Conservation (phyloP, 129 eudicot genomes). For the Pseudognaphalium luteoalbum region DNA sequence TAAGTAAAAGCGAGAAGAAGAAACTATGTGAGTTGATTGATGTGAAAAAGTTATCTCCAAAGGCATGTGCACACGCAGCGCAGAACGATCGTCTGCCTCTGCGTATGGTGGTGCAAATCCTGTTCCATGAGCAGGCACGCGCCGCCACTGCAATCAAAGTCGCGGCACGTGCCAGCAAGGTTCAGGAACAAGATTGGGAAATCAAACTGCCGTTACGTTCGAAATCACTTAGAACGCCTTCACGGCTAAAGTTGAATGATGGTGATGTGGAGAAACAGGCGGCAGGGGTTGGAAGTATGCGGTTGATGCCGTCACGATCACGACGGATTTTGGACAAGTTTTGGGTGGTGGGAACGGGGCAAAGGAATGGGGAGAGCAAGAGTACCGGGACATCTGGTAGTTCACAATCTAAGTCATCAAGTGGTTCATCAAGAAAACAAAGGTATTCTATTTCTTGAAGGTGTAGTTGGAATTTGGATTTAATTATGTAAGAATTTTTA, state of each 20-base stretch:
- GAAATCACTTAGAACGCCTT: slow-evolving; percentile 52
- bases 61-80: slow-evolving; percentile 79
- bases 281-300: slow-evolving; percentile 40
- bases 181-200: slow-evolving; percentile 49
- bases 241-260: slow-evolving; percentile 52
- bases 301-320: slow-evolving; percentile 77
- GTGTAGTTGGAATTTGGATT: not conserved
- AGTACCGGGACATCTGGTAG: slow-evolving; percentile 82
- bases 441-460: slow-evolving; percentile 77
- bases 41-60: slow-evolving; percentile 56
- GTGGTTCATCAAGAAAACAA: slow-evolving; percentile 59
- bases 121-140: slow-evolving; percentile 73
- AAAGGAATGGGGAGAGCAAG: slow-evolving; percentile 52
- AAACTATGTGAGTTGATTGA: slow-evolving; percentile 67
- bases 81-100: slow-evolving; percentile 86
- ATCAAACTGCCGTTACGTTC: slow-evolving; percentile 38
- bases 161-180: slow-evolving; percentile 29
- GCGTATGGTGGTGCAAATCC: slow-evolving; percentile 77
- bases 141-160: slow-evolving; percentile 44
- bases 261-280: slow-evolving; percentile 45
- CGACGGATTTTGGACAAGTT: slow-evolving; percentile 80
- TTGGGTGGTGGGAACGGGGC: slow-evolving; percentile 64
- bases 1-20: slow-evolving; percentile 71
- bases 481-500: not conserved
- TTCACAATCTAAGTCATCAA: slow-evolving; percentile 62